A percentile compares a stretch with the other conserved stretches of the same genome.
phyloP scores from a whole-genome alignment of 441 rosid genomes.

The Eruca vesicaria region DNA sequence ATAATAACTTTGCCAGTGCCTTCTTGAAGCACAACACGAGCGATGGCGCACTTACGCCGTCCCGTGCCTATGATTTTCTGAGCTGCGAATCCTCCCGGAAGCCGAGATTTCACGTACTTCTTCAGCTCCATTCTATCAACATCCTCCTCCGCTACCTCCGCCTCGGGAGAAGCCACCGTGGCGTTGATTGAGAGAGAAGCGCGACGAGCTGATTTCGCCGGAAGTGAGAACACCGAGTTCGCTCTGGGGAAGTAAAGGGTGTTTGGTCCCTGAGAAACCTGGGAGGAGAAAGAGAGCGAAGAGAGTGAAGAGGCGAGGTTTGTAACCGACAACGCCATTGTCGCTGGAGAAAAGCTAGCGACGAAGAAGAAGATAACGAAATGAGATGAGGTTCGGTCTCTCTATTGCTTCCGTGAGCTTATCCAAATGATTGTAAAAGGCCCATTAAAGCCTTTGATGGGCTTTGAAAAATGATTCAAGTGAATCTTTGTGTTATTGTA shows the following conservation, averaged over 20 bases:
- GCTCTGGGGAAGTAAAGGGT: constrained; percentile 37
- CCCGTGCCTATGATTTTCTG: constrained; percentile 87
- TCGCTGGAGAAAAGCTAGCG: background rate
- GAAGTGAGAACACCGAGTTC: constrained; percentile 35
- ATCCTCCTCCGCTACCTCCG: constrained; percentile 38
- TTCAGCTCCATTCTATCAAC: constrained; percentile 51
- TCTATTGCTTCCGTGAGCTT: background rate
- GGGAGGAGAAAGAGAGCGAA: constrained; percentile 81
- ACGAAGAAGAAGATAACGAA: background rate
- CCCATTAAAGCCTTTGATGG: background rate
- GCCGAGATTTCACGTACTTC: constrained; percentile 78
- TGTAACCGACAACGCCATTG: constrained; percentile 68
- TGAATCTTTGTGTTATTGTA: too few species aligned
- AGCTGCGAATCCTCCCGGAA: constrained; percentile 92
- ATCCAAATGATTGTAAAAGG: background rate
- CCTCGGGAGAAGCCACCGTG: constrained; percentile 49
- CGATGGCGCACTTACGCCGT: constrained; percentile 84
- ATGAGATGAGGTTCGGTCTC: background rate
- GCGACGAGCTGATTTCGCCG: constrained; percentile 34
- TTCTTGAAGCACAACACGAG: constrained; percentile 93
- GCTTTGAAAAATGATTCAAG: background rate
- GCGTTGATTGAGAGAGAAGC: constrained; percentile 50
- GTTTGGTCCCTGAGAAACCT: constrained; percentile 53
- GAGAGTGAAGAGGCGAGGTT: constrained; percentile 62
- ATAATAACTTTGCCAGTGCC: constrained; percentile 85